Percentiles rank a stretch among this genome's conserved stretches.
Evolutionary conservation across 441 rosid genomes (phyloP).

Genomic region (Adansonia rubrostipa): DNA sequence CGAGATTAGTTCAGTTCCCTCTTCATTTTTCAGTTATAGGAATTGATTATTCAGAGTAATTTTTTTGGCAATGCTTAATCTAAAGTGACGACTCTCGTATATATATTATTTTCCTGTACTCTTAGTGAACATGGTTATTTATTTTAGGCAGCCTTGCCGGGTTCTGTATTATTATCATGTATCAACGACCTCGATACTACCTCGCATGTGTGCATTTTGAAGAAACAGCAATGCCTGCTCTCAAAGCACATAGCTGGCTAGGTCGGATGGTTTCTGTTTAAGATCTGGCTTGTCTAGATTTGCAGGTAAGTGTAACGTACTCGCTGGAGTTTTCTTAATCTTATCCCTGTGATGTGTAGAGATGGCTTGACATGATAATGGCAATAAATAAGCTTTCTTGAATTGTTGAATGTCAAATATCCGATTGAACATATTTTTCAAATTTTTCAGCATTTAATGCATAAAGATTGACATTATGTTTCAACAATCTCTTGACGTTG

Average conservation of each 20-base stretch:
- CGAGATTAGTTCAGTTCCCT: conserved; percentile 27
- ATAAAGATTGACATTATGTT: not conserved
- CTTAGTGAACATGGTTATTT: not conserved
- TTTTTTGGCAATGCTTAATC: not conserved
- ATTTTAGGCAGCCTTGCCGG: not conserved
- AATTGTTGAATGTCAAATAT: not conserved
- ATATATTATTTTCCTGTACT: not conserved
- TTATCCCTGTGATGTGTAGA: not conserved
- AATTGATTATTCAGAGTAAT: not conserved
- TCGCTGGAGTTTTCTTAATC: too few species aligned
- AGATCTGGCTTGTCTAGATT: not conserved
- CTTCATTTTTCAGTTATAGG: not conserved
- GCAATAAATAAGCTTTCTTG: not conserved
- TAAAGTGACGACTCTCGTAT: not conserved
- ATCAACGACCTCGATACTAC: not conserved
- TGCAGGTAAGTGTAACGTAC: not conserved
- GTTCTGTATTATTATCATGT: not conserved
- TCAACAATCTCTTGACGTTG: too few species aligned
- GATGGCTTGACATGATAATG: not conserved
- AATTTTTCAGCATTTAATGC: not conserved
- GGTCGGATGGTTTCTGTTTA: not conserved
- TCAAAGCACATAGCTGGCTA: not conserved
- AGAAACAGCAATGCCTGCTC: not conserved
- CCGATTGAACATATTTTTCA: not conserved
- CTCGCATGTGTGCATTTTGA: not conserved